Conservation (phyloP, 192 early-diverging fungal species). For the Coemansia sp. region DNA sequence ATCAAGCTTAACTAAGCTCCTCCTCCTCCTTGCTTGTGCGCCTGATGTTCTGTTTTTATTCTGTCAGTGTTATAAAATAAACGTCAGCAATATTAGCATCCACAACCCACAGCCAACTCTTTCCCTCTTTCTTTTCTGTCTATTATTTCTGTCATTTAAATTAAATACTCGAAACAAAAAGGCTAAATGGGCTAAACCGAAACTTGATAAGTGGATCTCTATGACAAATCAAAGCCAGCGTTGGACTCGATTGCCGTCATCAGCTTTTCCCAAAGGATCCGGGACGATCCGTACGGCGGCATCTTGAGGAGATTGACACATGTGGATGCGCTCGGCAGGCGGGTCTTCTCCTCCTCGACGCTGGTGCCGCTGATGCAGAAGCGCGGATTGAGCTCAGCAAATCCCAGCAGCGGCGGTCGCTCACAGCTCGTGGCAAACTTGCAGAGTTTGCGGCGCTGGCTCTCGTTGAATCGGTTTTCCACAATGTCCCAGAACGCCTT, state of each 20-base stretch:
- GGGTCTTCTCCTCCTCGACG: constrained; percentile 21
- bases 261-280: constrained; percentile 69
- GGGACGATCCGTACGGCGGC: constrained; percentile 69
- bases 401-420: constrained; percentile 90
- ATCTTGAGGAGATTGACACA: constrained; percentile 93
- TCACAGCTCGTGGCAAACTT: constrained; percentile 93
- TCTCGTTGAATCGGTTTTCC: constrained; percentile 44
- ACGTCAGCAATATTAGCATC: neutral
- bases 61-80: neutral
- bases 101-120: no score
- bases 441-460: constrained; percentile 61
- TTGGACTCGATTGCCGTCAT: constrained; percentile 83
- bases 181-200: neutral
- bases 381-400: constrained; percentile 59
- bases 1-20: constrained; percentile 13
- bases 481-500: constrained; percentile 72
- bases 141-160: neutral
- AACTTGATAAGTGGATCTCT: constrained; percentile 3
- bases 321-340: constrained; percentile 80
- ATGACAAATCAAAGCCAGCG: constrained; percentile 92
- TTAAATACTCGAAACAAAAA: no score
- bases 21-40: neutral
- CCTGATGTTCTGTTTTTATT: neutral
- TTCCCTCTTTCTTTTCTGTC: no score
- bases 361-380: constrained; percentile 42